Conservation (phyloP, 2,329 filamentous ascomycete species). For the Diaporthe citriasiana region DNA sequence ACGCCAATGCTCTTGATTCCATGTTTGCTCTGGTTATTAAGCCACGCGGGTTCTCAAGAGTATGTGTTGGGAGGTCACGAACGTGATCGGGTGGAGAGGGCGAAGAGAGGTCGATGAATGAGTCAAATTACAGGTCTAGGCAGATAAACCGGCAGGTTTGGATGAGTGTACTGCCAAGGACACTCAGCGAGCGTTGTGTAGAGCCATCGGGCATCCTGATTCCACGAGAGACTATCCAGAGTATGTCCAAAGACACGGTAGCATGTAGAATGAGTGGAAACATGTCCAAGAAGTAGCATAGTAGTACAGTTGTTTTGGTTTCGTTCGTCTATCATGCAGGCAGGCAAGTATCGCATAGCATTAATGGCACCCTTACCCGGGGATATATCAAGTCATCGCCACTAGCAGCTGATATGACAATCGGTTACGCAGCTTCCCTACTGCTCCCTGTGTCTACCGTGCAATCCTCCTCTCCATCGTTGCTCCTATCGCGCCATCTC, state of each 20-base stretch:
- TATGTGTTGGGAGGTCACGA: too few relatives aligned
- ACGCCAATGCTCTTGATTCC: too few relatives aligned
- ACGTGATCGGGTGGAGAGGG: too few relatives aligned
- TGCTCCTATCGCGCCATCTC: not conserved
- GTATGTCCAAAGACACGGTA: too few relatives aligned
- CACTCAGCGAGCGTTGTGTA: not conserved
- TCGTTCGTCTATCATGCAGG: conserved; percentile 33
- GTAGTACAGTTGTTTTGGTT: conserved; percentile 32
- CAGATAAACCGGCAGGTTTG: too few relatives aligned
- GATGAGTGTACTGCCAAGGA: too few relatives aligned
- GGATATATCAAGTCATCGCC: conserved; percentile 33
- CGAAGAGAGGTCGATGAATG: too few relatives aligned
- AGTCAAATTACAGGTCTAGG: too few relatives aligned
- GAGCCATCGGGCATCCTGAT: not conserved
- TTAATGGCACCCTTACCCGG: conserved; percentile 24
- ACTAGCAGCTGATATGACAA: conserved; percentile 33
- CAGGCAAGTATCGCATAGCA: conserved; percentile 27
- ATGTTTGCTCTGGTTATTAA: too few relatives aligned
- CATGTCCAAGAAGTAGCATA: conserved; percentile 31
- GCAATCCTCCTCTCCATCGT: too few relatives aligned
- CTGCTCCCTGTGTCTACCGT: not conserved
- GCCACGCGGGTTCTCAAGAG: too few relatives aligned
- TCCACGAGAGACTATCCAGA: not conserved
- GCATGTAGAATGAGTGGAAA: not conserved
- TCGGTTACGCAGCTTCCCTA: conserved; percentile 12